These are phyloP conservation scores for Fusarium sp. DNA, from an alignment of 2,329 filamentous ascomycete species.

Conservation along the genomic window DNA sequence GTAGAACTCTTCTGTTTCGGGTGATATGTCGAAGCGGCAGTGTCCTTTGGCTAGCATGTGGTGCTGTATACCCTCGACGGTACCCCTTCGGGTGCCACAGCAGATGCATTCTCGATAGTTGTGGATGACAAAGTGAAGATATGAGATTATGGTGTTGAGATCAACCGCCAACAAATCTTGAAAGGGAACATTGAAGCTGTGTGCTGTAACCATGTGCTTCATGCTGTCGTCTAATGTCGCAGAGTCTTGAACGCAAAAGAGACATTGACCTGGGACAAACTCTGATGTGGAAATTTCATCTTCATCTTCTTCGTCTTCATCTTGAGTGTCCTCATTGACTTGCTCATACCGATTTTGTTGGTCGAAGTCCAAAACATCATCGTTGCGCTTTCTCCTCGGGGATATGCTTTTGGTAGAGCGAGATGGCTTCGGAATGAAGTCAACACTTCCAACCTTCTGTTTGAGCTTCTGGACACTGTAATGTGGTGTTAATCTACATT, in stretches of 20 bases:
- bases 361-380: neutral
- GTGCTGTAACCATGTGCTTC: too few species aligned
- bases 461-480: neutral
- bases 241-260: neutral
- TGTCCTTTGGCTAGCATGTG: slow-evolving; percentile 66
- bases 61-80: slow-evolving; percentile 61
- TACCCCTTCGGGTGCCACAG: slow-evolving; percentile 60
- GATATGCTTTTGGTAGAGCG: neutral
- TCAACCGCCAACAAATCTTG: too few species aligned
- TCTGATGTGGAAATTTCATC: fast-evolving
- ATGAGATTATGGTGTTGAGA: slow-evolving; percentile 42
- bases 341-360: neutral
- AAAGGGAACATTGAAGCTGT: too few species aligned
- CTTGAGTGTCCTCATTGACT: neutral
- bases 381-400: fast-evolving
- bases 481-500: fast-evolving
- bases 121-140: slow-evolving; percentile 64
- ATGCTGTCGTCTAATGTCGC: slow-evolving; percentile 17
- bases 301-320: neutral
- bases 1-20: slow-evolving; percentile 57
- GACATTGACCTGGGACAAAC: neutral
- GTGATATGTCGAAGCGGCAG: slow-evolving; percentile 59
- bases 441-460: neutral
- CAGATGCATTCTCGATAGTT: slow-evolving; percentile 64
- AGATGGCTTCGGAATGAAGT: neutral